Evolutionary conservation across 257 asterid species (phyloP).

Genomic region (Anisodus acutangulus): DNA sequence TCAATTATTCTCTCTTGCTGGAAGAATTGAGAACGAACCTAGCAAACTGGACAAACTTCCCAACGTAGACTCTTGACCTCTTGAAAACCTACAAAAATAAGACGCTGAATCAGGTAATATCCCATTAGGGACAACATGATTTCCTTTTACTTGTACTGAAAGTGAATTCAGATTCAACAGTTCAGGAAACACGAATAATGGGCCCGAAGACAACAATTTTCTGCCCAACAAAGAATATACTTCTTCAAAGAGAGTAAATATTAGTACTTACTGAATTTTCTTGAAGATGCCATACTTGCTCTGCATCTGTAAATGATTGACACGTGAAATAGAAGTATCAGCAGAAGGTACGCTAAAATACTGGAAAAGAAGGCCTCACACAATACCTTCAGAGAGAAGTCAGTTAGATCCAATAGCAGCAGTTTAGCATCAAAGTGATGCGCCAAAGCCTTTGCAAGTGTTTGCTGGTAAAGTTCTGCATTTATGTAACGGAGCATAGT

Average conservation of each 20-base stretch:
- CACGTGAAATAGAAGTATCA: constrained; percentile 31
- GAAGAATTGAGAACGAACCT: constrained; percentile 70
- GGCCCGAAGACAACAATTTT: neutral
- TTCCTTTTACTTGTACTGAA: constrained; percentile 18
- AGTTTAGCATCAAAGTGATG: constrained; percentile 76
- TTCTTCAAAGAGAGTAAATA: neutral
- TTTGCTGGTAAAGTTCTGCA: constrained; percentile 75
- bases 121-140: constrained; percentile 28
- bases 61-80: constrained; percentile 74
- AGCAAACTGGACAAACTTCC: constrained; percentile 70
- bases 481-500: neutral
- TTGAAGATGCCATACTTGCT: constrained; percentile 78
- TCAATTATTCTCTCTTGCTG: constrained; percentile 55
- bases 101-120: constrained; percentile 28
- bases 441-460: constrained; percentile 88
- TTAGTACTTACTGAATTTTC: constrained; percentile 63
- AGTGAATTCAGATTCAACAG: neutral
- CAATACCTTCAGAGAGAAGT: constrained; percentile 82
- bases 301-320: constrained; percentile 63
- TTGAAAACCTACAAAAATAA: constrained; percentile 55
- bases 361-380: constrained; percentile 28
- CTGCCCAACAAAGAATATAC: constrained; percentile 24
- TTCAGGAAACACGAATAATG: neutral
- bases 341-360: constrained; percentile 27
- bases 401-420: constrained; percentile 72